These are phyloP conservation scores for Suillus bovinus DNA, from an alignment of 768 basidiomycete species.

Conservation along the genomic window DNA sequence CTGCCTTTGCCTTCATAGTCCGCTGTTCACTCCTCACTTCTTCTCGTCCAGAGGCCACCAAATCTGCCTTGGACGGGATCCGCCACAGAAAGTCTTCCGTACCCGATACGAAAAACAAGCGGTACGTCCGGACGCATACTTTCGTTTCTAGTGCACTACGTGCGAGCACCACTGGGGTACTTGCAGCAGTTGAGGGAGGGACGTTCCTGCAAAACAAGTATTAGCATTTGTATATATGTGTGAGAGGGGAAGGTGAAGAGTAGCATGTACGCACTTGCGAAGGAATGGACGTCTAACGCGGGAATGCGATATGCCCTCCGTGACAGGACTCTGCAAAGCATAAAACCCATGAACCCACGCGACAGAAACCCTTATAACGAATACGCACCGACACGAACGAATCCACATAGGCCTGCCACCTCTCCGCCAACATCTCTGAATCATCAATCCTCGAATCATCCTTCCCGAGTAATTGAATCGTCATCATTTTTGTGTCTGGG, in stretches of 20 bases:
- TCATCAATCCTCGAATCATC: conserved; percentile 77
- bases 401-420: conserved; percentile 82
- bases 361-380: neutral
- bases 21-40: conserved; percentile 22
- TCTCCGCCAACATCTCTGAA: conserved; percentile 69
- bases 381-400: conserved; percentile 65
- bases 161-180: conserved; percentile 46
- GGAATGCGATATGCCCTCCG: conserved; percentile 49
- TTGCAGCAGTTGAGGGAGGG: conserved; percentile 17
- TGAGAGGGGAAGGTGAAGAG: neutral
- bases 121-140: conserved; percentile 81
- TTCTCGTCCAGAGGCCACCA: conserved; percentile 24
- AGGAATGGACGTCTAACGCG: conserved; percentile 64
- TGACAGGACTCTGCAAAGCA: conserved; percentile 50
- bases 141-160: conserved; percentile 75
- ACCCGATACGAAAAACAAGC: conserved; percentile 73
- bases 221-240: conserved; percentile 33
- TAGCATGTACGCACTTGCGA: conserved; percentile 47
- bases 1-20: conserved; percentile 21
- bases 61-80: conserved; percentile 41
- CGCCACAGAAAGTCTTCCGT: conserved; percentile 68
- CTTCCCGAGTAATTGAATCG: conserved; percentile 76
- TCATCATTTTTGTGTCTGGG: conserved; percentile 63
- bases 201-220: conserved; percentile 25
- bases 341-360: neutral